Base-by-base conservation (phyloP, 306 rosid species). In the Bauhinia variegata region DNA sequence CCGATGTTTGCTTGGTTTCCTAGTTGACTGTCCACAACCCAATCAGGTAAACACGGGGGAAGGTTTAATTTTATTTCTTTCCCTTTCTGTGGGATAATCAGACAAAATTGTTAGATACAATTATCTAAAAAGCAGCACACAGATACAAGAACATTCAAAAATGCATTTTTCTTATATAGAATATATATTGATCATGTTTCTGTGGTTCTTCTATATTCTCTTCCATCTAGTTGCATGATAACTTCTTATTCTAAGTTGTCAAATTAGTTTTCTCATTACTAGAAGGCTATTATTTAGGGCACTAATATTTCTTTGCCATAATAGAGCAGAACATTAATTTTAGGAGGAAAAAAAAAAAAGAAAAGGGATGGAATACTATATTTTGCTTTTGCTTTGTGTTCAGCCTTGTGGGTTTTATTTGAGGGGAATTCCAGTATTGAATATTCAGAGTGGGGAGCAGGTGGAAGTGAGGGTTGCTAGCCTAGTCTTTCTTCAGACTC, bases 1-100 rank as follows among this genome's bases (percentile, higher is more conserved):
- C 33, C 95, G 91, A 19, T 67, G 96, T 77, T 83, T 93, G 55
- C 97, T 93, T 64, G 86, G 98, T 39, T 93, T 93, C 81, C 68
- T 89, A 83, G 91, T 89, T 72, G 97, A 93, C 78, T 83, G 96
- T 70, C 97, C 95, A 47, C 98, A 93, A 69, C 96, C 91, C 58
- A 87, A 83, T 82, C 98, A 93, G 95, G 98, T 93, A 74, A 44
- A 13, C 49, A 73, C 54, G 61, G 46, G 67, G 17, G 65, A 46
- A 54, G 55, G 53, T 54, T 78, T 54, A 30, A 53, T 78, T 44
- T 44, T 17, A 75, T n/a, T 63, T n/a, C 33, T 23, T 53, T 66
- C 41, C 9, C 5, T 36, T 36, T 54, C 10, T 41, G 43, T 19
- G 34, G 34, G 55, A 56, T 39, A 19, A n/a, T 61, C 4, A 37